Evolutionary conservation across 2,329 filamentous ascomycete species (phyloP), one percentile per base, ranked within the genome.

Genomic region (Biscogniauxia marginata): DNA sequence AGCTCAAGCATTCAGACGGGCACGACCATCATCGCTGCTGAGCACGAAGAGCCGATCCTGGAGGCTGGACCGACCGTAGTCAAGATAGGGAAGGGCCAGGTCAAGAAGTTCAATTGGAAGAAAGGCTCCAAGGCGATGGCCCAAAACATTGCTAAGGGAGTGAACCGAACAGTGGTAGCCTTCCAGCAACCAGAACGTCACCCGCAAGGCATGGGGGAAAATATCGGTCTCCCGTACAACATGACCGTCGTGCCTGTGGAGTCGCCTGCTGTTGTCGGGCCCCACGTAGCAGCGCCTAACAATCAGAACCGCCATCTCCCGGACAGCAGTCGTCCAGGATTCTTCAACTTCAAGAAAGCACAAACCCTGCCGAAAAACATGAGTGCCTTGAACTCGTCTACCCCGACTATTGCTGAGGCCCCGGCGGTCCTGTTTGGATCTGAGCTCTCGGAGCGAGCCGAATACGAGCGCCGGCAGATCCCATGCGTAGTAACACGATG

Each of bases 91-190:
- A 98, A 97, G 76, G 92, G 90, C 24, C 92, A 96, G 70, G 86
- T 89, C 53, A 96, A 92, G 78, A 98, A 97, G 73, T 97, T 97
- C 76, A 96, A 96, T 76, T 98, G 95, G 93, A 96, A 97, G 82
- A 96, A 96, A 79, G 92, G 92, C 43, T 91, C 91, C 43, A 93
- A 96, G 75, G 93, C 90, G 54, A 88, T 98, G 66, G 93, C 93
- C 23, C 96, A 97, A 74, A 93, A 93, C 69, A 90, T 98, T 51
- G 89, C 90, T 59, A 97, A 97, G 77, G 92, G 93, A 52, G 86
- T 98, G 72, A 96, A 96, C 74, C 90, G 92, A 53, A 93, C 93
- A 5, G 96, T 97, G 57, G 88, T 87, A 50, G 88, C 88, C 53
- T 86, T 83, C 79, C 83, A 81, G 70, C 81, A 75, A 70, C 84